Evolutionary conservation across 768 basidiomycete species (phyloP).

Genomic region (Leccinum barrowsii): DNA sequence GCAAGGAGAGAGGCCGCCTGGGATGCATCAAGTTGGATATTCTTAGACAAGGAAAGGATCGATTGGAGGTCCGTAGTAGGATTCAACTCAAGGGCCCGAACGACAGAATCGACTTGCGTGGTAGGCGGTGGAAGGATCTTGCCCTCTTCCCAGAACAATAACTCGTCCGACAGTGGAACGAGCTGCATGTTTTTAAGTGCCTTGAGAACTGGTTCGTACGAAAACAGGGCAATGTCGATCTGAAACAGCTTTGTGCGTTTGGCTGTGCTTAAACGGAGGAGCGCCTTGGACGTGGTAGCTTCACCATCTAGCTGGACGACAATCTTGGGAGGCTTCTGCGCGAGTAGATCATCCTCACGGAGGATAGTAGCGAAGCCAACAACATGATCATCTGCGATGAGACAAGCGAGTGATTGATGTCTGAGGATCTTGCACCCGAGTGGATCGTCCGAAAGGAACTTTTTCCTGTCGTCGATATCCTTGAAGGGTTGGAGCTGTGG

Average conservation of each 20-base stretch:
- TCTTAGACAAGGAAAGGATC: constrained; percentile 34
- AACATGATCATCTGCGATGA: constrained; percentile 46
- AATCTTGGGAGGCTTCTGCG: constrained; percentile 44
- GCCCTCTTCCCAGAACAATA: constrained; percentile 51
- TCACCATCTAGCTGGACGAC: constrained; percentile 54
- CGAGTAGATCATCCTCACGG: constrained; percentile 53
- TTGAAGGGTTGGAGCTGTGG: constrained; percentile 31
- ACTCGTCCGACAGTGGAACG: constrained; percentile 49
- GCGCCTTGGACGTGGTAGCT: constrained; percentile 35
- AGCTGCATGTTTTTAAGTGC: constrained; percentile 47
- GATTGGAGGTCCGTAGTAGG: constrained; percentile 38
- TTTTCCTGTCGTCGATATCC: constrained; percentile 35
- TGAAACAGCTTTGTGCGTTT: constrained; percentile 45
- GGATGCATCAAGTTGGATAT: constrained; percentile 48
- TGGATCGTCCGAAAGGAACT: constrained; percentile 35
- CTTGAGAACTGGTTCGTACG: constrained; percentile 59
- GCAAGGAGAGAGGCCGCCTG: constrained; percentile 47
- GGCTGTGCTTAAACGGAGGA: constrained; percentile 39
- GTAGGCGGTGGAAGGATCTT: constrained; percentile 7
- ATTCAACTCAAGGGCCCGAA: constrained; percentile 29
- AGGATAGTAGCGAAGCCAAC: constrained; percentile 52
- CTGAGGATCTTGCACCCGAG: constrained; percentile 39
- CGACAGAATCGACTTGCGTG: constrained; percentile 12
- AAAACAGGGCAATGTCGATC: constrained; percentile 60
- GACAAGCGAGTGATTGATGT: constrained; percentile 54